These are phyloP conservation scores for Leccinum proximum DNA, from an alignment of 1,284 basidiomycete genomes.

Conservation along the genomic window DNA sequence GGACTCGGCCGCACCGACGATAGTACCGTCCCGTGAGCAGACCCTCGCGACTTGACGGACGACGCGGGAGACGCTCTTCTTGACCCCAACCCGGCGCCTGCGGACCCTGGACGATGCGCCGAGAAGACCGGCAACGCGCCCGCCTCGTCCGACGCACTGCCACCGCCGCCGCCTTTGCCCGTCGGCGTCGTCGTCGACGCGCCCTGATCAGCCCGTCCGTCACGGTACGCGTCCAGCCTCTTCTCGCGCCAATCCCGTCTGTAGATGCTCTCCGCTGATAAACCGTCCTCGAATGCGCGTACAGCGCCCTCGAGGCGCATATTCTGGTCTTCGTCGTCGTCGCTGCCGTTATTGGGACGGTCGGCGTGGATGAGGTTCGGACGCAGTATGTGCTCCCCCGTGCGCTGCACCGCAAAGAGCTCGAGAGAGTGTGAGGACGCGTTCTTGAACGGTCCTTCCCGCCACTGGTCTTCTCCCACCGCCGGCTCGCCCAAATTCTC, in stretches of 20 bases:
- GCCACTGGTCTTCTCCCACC: constrained; percentile 24
- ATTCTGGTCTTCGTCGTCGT: constrained; percentile 2
- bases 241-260: constrained; percentile 75
- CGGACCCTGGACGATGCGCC: constrained; percentile 17
- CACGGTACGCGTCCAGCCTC: constrained; percentile 32
- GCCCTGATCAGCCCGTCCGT: constrained; percentile 7
- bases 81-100: constrained; percentile 22
- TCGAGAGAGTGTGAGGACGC: constrained; percentile 70
- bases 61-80: constrained; percentile 43
- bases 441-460: constrained; percentile 54
- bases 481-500: constrained; percentile 68
- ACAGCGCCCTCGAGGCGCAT: constrained; percentile 41
- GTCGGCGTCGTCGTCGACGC: constrained; percentile 1
- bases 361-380: neutral
- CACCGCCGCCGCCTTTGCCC: constrained; percentile 21
- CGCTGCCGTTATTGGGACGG: neutral
- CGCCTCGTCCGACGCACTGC: constrained; percentile 26
- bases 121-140: constrained; percentile 20
- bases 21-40: constrained; percentile 36
- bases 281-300: constrained; percentile 60
- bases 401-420: constrained; percentile 58
- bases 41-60: constrained; percentile 47
- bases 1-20: constrained; percentile 44
- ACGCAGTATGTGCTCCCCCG: constrained; percentile 50
- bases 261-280: constrained; percentile 61